These are phyloP conservation scores for Spinacia oleracea DNA, from an alignment of 179 eudicot species.

Conservation along the genomic window DNA sequence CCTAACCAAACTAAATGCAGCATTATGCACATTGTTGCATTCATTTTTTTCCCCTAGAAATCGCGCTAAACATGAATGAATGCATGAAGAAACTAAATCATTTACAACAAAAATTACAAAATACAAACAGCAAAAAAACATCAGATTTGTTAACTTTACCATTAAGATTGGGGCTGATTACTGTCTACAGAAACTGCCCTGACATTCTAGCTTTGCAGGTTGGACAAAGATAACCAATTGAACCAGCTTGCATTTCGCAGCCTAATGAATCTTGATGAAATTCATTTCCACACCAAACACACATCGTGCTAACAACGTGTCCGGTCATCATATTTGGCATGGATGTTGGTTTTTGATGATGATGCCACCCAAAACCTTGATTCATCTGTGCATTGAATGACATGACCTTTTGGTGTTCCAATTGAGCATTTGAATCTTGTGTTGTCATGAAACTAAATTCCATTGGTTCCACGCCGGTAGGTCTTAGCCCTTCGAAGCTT, in stretches of 20 bases:
- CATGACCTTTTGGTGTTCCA: constrained; percentile 53
- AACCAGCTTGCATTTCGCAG: constrained; percentile 59
- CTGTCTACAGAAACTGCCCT: constrained; percentile 43
- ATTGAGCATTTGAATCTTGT: constrained; percentile 55
- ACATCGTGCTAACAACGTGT: constrained; percentile 43
- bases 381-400: constrained; percentile 49
- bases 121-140: constrained; percentile 10
- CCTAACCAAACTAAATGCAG: constrained; percentile 17
- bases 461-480: constrained; percentile 61
- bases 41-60: constrained; percentile 10
- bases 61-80: constrained; percentile 19
- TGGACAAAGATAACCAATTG: constrained; percentile 74
- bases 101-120: constrained; percentile 16
- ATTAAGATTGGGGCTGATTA: not conserved
- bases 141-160: constrained; percentile 18
- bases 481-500: constrained; percentile 55
- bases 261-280: constrained; percentile 59
- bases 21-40: constrained; percentile 30
- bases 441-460: constrained; percentile 78
- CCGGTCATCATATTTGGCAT: constrained; percentile 48
- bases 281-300: constrained; percentile 85
- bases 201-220: constrained; percentile 68
- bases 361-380: constrained; percentile 76
- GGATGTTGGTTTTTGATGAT: constrained; percentile 55
- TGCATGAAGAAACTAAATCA: constrained; percentile 16